These are phyloP conservation scores for Zygosaccharomyces pseudobailii DNA, from an alignment of 1,139 yeast species.

Conservation along the genomic window DNA sequence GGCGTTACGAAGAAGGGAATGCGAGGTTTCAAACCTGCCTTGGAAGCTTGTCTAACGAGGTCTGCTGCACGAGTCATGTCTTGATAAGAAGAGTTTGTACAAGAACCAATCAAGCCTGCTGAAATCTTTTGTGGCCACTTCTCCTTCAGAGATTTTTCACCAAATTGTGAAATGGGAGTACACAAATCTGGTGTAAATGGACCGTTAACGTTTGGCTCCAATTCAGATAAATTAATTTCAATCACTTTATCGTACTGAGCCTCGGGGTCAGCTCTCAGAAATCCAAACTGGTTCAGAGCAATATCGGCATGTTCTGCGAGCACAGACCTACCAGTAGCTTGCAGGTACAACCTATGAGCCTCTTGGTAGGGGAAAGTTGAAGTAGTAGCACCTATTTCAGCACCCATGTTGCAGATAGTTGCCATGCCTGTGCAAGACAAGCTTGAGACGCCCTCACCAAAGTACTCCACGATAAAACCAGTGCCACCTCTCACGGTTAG, in stretches of 20 bases:
- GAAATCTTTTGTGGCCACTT: conserved; percentile 78
- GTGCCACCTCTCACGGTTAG: conserved; percentile 97
- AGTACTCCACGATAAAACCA: conserved; percentile 90
- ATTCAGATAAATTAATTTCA: conserved; percentile 66
- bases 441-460: conserved; percentile 84
- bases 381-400: conserved; percentile 98
- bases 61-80: conserved; percentile 96
- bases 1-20: conserved; percentile 93
- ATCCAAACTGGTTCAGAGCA: conserved; percentile 55
- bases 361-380: conserved; percentile 93
- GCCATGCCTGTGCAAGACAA: conserved; percentile 98
- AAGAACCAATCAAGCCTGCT: conserved; percentile 94
- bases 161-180: conserved; percentile 74
- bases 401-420: conserved; percentile 99
- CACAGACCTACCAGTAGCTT: conserved; percentile 75
- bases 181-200: conserved; percentile 95
- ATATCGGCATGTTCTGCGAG: conserved; percentile 73
- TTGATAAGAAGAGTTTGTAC: conserved; percentile 96
- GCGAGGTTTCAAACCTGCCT: conserved; percentile 84
- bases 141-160: conserved; percentile 56
- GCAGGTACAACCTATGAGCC: conserved; percentile 75
- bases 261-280: conserved; percentile 72
- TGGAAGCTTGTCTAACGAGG: conserved; percentile 76
- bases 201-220: conserved; percentile 91
- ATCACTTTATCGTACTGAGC: conserved; percentile 80